These are phyloP conservation scores for Phytophthora meadii DNA, from an alignment of 352 stramenopile genomes.

Conservation along the genomic window DNA sequence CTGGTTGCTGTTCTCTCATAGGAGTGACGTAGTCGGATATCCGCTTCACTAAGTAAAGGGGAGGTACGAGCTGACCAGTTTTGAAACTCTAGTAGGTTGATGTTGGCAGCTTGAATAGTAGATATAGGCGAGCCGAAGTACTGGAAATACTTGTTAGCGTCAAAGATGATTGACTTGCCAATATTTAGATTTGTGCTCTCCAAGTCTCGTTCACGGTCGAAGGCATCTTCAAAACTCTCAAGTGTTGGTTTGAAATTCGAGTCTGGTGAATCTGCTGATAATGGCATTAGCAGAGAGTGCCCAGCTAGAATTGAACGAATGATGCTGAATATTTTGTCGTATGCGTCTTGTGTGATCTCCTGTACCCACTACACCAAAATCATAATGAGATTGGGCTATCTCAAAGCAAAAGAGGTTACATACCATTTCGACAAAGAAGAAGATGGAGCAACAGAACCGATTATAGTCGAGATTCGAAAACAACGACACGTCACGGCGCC, in stretches of 20 bases:
- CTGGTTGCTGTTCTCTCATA: neutral
- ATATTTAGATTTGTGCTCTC: slow-evolving; percentile 35
- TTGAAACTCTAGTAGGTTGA: slow-evolving; percentile 10
- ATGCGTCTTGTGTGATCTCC: slow-evolving; percentile 31
- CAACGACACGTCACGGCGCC: slow-evolving; percentile 44
- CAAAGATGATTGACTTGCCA: slow-evolving; percentile 44
- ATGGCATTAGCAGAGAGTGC: slow-evolving; percentile 1
- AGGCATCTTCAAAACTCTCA: slow-evolving; percentile 27
- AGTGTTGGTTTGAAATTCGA: slow-evolving; percentile 29
- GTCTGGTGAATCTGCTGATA: neutral
- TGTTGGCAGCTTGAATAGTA: slow-evolving; percentile 11
- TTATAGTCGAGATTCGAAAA: slow-evolving; percentile 51
- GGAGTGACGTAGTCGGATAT: slow-evolving; percentile 3
- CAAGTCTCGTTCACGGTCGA: slow-evolving; percentile 32
- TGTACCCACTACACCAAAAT: slow-evolving; percentile 21
- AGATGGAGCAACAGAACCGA: slow-evolving; percentile 68
- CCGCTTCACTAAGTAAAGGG: neutral
- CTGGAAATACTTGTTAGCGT: slow-evolving; percentile 37
- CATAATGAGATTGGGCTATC: neutral
- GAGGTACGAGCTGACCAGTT: neutral
- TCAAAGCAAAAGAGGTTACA: neutral
- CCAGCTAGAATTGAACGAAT: slow-evolving; percentile 27
- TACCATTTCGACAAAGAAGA: slow-evolving; percentile 69
- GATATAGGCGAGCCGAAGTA: slow-evolving; percentile 22
- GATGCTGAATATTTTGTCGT: slow-evolving; percentile 32